Evolutionary conservation across 2,329 filamentous ascomycete genomes (phyloP), one percentile per base, ranked within the genome.

Genomic region (Hymenoscyphus repandus): DNA sequence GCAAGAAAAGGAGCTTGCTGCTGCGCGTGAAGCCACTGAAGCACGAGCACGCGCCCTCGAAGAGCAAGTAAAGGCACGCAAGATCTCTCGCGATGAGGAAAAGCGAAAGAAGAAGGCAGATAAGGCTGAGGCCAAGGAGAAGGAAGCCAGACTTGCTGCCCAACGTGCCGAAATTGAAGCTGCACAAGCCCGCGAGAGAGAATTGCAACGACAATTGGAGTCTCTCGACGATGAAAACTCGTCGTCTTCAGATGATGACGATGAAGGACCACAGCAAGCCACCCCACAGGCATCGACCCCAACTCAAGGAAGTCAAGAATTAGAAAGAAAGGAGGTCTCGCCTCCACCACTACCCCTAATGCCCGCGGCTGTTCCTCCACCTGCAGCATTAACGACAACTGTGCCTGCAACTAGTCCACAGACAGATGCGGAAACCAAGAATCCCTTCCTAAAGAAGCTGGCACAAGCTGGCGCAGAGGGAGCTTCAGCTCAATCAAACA

Each of bases 61-160:
- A 69, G 90, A 97, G 67, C 90, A 96, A 69, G 90, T 97, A 47
- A 85, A 85, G 56, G 88, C 91, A 66, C 90, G 91, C 63, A 99
- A 97, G 73, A 73, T 97, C 47, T 92, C 90, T 76, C 97, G 96
- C 70, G 88, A 95, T 60, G 93, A 99, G 68, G 93, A 96, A 72
- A 96, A 95, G 75, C 88, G 85, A 56, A 86, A 81, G 62, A 93
- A 90, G 74, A 91, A 96, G 72, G 92, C 90, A 18, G 90, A 90
- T 9, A 77, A 88, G 64, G 87, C 86, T 45, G 89, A 93, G 60
- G 82, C 90, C 6, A 92, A 90, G 69, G 89, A 96, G 62, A 91
- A 95, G 66, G 92, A 97, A 68, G 76, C 83, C 47, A 86, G 87
- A 66, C 75, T 96, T 57, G 88, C 88, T 20, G 86, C 88, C 33